Evolutionary conservation across 2,329 filamentous ascomycete species (phyloP), one percentile per base, ranked within the genome.

Genomic region (Sphaerostilbella broomeana): DNA sequence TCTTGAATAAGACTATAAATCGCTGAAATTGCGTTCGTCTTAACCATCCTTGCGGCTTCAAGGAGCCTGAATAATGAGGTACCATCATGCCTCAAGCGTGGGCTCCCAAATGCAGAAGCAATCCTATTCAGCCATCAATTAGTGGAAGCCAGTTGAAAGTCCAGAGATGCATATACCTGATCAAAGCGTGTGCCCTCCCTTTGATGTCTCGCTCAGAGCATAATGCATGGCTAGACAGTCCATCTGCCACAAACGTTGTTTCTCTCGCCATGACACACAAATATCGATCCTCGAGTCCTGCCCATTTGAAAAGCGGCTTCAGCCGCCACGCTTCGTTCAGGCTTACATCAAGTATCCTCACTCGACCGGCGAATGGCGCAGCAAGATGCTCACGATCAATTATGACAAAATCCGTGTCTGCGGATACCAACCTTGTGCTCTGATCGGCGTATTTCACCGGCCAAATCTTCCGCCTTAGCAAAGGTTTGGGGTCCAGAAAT

Each of bases 321-420:
- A 68, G 40, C 0, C 38, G 43, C 2, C 42, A 45, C 4, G 62
- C 47, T 1, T 67, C 58, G 6, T 62, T 50, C 2, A 64, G 32
- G 0, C 31, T 46, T 35, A 64, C 66, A 40, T 65, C 61, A 0
- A 68, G 47, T 3, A 60, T 41, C 32, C 57, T 62, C 4, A 56
- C 52, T 9, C 42, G 49, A 5, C 36, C 15, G 0, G 34, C 15
- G 33, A 68, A 68, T 1, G 44, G 35, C 3, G 51, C 44, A 0
- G 31, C 35, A 2, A 64, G 36, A 0, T 26, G 13, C 6, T 62
- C 51, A 17, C 58, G 56, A 34, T 68, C 64, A 2, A 51, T 37
- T 2, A 68, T 55, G 9, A 51, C 54, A 34, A 68, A 68, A 16
- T 52, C 43, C 0, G 47, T 40, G 4, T 32, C 30, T 0, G 43